These are phyloP conservation scores for Sarocladiaceae sp. DNA, from an alignment of 2,329 filamentous ascomycete species.

Conservation along the genomic window DNA sequence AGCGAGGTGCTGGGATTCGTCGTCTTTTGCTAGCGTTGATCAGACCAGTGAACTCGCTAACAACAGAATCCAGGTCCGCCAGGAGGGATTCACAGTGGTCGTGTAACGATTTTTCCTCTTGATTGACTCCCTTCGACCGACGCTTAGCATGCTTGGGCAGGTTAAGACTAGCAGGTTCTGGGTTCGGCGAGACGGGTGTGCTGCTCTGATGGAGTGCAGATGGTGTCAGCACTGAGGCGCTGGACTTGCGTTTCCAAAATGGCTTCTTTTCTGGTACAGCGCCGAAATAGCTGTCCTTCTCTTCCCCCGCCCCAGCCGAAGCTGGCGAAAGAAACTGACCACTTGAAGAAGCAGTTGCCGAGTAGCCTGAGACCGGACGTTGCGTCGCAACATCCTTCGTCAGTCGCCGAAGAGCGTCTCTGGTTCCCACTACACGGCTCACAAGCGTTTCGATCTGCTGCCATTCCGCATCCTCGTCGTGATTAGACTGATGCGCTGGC, in stretches of 20 bases:
- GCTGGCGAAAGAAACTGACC: conserved; percentile 34
- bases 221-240: conserved; percentile 39
- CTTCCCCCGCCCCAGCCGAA: conserved; percentile 37
- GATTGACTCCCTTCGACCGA: conserved; percentile 21
- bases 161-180: conserved; percentile 22
- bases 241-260: conserved; percentile 91
- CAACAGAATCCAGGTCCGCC: conserved; percentile 74
- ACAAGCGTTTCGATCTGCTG: conserved; percentile 77
- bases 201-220: conserved; percentile 31
- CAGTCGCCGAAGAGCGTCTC: conserved; percentile 80
- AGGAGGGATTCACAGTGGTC: conserved; percentile 81
- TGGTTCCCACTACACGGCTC: conserved; percentile 76
- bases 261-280: conserved; percentile 53
- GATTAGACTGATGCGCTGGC: conserved; percentile 25
- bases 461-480: conserved; percentile 76
- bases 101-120: conserved; percentile 62
- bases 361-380: background rate
- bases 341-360: conserved; percentile 3
- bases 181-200: conserved; percentile 21
- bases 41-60: conserved; percentile 73
- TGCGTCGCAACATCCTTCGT: conserved; percentile 73
- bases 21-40: conserved; percentile 74
- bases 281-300: conserved; percentile 50
- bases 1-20: conserved; percentile 49
- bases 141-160: conserved; percentile 29